Base-by-base conservation (phyloP, 1,284 basidiomycete genomes). In the Leucoagaricus sp. region DNA sequence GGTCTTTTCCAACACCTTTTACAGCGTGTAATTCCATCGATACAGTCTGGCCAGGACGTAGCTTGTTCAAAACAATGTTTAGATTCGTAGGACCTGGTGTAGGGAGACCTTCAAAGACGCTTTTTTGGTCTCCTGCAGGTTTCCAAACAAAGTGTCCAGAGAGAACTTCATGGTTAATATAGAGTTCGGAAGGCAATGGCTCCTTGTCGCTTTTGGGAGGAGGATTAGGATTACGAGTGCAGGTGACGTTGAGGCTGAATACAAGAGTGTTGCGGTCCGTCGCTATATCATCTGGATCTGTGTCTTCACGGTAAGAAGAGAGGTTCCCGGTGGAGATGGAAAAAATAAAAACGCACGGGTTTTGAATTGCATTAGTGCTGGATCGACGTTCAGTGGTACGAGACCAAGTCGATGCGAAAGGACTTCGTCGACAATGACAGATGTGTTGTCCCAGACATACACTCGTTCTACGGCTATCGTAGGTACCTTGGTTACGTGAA, bases 371-470 rank as follows among this genome's bases (percentile, higher is more conserved):
- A 91, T 73, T 6, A 83, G 62, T 7, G 83, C 75, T 0, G 97
- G 96, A 69, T 98, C 91, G 51, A 97, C 81, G 60, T 91, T 89
- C 40, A 99, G 77, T 4, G 96, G 97, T 1, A 99, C 79, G 13
- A 99, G 81, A 10, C 97, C 96, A 1, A 99, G 70, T 29, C 96
- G 85, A 59, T 98, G 95, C 1, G 94, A 84, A 13, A 99, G 80
- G 1, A 99, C 89, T 73, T 99, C 96, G 69, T 99, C 96, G 56
- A 90, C 93, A 58, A 99, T 88, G 65, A 99, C 93, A 2, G 87
- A 89, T 0, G 94, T 98, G 74, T 99, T 99, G 77, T 98, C 91
- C 86, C 89, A 98, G 2, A 97, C 82, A 72, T 95, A 99, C 7
- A 94, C 93, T 61, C 91, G 80, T 69, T 99, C 96, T 58, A 98